A percentile compares a stretch with the other conserved stretches of the same genome.
phyloP scores from a whole-genome alignment of 164 flowering plant species.

The Liriodendron chinense region DNA sequence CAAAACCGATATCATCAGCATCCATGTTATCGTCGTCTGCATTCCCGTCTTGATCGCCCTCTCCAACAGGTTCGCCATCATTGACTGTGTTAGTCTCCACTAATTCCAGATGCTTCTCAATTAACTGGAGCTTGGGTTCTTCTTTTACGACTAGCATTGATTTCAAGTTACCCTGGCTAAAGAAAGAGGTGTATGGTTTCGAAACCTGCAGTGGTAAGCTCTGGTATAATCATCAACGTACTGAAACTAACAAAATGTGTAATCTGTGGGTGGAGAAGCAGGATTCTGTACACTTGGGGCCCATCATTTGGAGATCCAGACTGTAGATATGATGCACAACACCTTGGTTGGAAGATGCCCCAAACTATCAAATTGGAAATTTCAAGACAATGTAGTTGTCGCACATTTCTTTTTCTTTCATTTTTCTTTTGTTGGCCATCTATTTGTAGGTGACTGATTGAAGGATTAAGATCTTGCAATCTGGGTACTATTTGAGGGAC shows the following conservation, averaged over 20 bases:
- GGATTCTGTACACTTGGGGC: neutral
- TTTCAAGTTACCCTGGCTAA: conserved; percentile 47
- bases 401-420: too few species aligned
- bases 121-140: conserved; percentile 1
- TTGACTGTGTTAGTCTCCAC: conserved; percentile 7
- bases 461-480: too few species aligned
- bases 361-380: neutral
- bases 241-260: neutral
- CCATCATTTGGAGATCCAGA: neutral
- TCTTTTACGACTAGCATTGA: conserved; percentile 28
- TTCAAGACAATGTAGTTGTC: neutral
- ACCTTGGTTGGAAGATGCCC: neutral
- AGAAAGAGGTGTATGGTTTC: conserved; percentile 60
- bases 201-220: conserved; percentile 42
- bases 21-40: conserved; percentile 36
- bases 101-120: conserved; percentile 11
- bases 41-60: conserved; percentile 25
- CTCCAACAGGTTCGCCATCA: conserved; percentile 19
- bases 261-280: too few species aligned
- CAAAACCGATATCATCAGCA: conserved; percentile 31
- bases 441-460: too few species aligned
- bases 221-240: neutral
- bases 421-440: too few species aligned
- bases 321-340: neutral
- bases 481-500: too few species aligned